Percentiles rank a stretch among this genome's conserved stretches.
phyloP scores from a whole-genome alignment of 345 rosid species.

The Acer saccharum region DNA sequence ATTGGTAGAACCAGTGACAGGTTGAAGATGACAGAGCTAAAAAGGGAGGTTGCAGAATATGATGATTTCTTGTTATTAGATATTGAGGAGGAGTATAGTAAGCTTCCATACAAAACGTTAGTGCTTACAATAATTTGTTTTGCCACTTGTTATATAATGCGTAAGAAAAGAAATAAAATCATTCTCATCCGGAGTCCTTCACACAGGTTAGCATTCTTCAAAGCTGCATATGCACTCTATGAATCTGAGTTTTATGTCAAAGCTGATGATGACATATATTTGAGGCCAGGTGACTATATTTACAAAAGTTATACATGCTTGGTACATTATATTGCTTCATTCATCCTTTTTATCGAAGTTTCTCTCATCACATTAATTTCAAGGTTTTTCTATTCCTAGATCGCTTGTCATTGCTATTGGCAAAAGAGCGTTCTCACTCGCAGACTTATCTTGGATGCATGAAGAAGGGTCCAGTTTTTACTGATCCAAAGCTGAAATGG shows the following conservation, averaged over 20 bases:
- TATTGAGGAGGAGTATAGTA: conserved; percentile 95
- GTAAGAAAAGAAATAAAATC: background rate
- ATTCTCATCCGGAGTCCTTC: conserved; percentile 11
- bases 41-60: conserved; percentile 68
- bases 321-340: background rate
- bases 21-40: conserved; percentile 63
- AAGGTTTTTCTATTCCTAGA: conserved; percentile 41
- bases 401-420: conserved; percentile 75
- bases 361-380: background rate
- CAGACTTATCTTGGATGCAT: conserved; percentile 94
- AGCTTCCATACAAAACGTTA: conserved; percentile 98
- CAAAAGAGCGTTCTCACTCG: conserved; percentile 76
- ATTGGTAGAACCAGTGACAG: conserved; percentile 69
- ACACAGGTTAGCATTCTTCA: conserved; percentile 82
- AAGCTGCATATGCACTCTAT: conserved; percentile 79
- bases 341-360: background rate
- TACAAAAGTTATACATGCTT: conserved; percentile 9
- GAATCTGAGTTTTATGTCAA: conserved; percentile 89
- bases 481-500: conserved; percentile 91
- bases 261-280: conserved; percentile 93
- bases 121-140: conserved; percentile 29
- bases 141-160: background rate
- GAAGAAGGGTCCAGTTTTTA: conserved; percentile 90
- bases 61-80: conserved; percentile 89
- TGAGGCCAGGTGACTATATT: conserved; percentile 75